Evolutionary conservation across 495 filamentous ascomycete species (phyloP).

Genomic region (Annulohypoxylon moriforme): DNA sequence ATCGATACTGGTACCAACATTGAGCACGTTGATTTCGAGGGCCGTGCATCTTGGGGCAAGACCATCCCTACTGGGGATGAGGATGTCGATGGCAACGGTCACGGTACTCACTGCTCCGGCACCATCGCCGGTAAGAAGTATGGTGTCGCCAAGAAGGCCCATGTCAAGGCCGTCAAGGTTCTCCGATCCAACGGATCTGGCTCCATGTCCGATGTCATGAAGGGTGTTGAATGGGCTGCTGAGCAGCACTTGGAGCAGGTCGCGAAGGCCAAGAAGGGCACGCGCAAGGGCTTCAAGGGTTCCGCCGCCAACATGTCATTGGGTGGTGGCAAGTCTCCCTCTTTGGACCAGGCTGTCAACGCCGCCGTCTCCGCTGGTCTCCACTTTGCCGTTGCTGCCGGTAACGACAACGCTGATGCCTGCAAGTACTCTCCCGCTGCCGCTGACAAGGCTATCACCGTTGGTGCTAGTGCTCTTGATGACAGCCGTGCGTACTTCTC

Average conservation of each 20-base stretch:
- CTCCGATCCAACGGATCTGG: conserved; percentile 97
- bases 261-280: conserved; percentile 79
- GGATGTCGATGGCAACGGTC: conserved; percentile 96
- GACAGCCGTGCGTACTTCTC: conserved; percentile 99
- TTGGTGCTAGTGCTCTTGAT: conserved; percentile 90
- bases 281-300: conserved; percentile 96
- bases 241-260: conserved; percentile 78
- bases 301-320: conserved; percentile 99
- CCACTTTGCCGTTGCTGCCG: conserved; percentile 97
- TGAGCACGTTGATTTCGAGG: conserved; percentile 96
- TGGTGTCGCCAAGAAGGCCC: conserved; percentile 99
- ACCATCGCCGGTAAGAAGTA: conserved; percentile 98
- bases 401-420: conserved; percentile 98
- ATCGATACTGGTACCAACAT: conserved; percentile 97
- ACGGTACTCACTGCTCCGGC: conserved; percentile 99
- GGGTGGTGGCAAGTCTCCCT: conserved; percentile 92
- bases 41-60: conserved; percentile 95
- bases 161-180: conserved; percentile 96
- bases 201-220: conserved; percentile 98
- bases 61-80: conserved; percentile 87
- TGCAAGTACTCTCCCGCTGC: conserved; percentile 99
- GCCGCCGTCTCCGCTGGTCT: conserved; percentile 90
- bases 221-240: conserved; percentile 96
- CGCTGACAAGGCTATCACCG: conserved; percentile 91
- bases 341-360: conserved; percentile 92